phyloP scores from a whole-genome alignment of 1,139 yeast genomes.

The Suhomyces chickasaworum region DNA sequence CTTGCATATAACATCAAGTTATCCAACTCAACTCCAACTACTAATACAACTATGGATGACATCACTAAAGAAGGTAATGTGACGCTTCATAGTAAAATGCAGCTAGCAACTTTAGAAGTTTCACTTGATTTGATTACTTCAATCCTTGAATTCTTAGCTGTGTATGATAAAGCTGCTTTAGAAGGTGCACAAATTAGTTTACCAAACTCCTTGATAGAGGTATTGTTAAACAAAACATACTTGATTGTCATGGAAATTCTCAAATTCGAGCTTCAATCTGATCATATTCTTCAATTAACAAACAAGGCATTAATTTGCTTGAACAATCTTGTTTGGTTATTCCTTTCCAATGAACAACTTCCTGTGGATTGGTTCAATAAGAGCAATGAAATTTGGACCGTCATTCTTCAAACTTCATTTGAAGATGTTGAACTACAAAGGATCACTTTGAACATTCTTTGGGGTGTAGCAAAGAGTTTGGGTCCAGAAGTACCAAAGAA shows the following conservation, averaged over 20 bases:
- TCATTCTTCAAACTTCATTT: conserved; percentile 24
- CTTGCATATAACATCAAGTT: conserved; percentile 35
- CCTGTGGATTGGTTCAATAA: conserved; percentile 41
- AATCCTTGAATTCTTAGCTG: conserved; percentile 59
- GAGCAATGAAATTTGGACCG: conserved; percentile 41
- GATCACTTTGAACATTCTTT: conserved; percentile 57
- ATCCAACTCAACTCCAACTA: conserved; percentile 8
- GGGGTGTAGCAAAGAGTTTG: conserved; percentile 58
- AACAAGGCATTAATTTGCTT: conserved; percentile 63
- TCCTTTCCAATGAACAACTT: conserved; percentile 35
- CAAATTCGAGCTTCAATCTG: conserved; percentile 30
- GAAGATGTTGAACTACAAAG: conserved; percentile 37
- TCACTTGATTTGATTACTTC: conserved; percentile 77
- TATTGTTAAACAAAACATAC: conserved; percentile 34
- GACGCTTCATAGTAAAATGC: conserved; percentile 49
- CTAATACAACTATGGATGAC: conserved; percentile 14
- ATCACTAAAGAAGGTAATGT: conserved; percentile 17
- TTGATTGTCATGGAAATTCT: conserved; percentile 47
- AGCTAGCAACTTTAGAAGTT: conserved; percentile 65
- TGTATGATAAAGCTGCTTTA: conserved; percentile 25
- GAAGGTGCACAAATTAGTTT: conserved; percentile 24
- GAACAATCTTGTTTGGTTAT: conserved; percentile 68
- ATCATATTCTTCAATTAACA: conserved; percentile 37
- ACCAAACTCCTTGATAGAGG: conserved; percentile 25
- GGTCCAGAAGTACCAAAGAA: conserved; percentile 35